A percentile compares a stretch with the other conserved stretches of the same genome.
Evolutionary conservation across 78 protist genomes (phyloP).

Genomic region (Dictyostelium purpureum): DNA sequence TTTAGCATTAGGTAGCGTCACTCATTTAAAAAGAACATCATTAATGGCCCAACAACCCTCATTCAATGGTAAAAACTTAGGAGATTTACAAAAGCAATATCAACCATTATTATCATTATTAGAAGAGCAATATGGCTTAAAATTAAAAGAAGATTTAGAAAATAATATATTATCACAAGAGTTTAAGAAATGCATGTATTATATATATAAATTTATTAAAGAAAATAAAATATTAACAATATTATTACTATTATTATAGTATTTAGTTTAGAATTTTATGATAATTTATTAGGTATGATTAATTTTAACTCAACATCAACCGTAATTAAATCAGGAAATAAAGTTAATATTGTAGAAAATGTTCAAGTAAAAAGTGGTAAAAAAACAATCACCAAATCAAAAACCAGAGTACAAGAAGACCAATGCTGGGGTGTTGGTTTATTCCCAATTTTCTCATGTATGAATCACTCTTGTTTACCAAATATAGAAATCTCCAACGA

Average conservation of each 20-base stretch:
- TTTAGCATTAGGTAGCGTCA: conserved; percentile 36
- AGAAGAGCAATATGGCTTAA: conserved; percentile 32
- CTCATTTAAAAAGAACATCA: conserved; percentile 42
- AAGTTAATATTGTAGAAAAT: neutral
- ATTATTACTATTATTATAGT: neutral
- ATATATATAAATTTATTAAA: neutral
- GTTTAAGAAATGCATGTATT: conserved; percentile 38
- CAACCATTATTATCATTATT: conserved; percentile 12
- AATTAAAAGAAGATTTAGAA: conserved; percentile 5
- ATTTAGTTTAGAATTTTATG: conserved; percentile 59
- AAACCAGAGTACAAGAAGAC: neutral
- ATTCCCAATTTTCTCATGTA: conserved; percentile 65
- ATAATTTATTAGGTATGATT: conserved; percentile 60
- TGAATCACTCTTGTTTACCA: conserved; percentile 76
- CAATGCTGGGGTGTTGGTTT: conserved; percentile 54
- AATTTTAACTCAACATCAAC: conserved; percentile 60
- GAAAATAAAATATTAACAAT: neutral
- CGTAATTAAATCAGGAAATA: conserved; percentile 8
- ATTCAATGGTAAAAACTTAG: conserved; percentile 42
- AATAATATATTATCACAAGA: conserved; percentile 28
- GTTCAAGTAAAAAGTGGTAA: neutral
- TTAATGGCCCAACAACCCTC: conserved; percentile 56
- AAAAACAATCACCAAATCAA: neutral
- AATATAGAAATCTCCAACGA: conserved; percentile 57
- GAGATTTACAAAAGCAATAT: conserved; percentile 39